Evolutionary conservation across 441 rosid species (phyloP).

Genomic region (Sinapis alba): DNA sequence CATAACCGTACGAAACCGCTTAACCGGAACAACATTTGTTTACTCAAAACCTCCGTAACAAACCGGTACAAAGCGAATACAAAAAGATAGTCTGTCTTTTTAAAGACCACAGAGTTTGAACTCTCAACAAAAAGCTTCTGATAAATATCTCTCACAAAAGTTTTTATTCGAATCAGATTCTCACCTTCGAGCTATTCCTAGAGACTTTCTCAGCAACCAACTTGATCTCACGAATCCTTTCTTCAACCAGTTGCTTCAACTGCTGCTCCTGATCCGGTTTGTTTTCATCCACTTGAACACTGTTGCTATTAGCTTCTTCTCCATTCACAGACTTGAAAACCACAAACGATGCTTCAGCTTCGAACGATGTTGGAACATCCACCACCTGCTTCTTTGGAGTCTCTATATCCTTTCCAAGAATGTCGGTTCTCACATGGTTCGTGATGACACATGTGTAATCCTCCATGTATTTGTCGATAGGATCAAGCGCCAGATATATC

Average conservation of each 20-base stretch:
- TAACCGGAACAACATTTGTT: conserved; percentile 26
- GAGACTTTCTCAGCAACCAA: conserved; percentile 66
- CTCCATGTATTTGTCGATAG: conserved; percentile 64
- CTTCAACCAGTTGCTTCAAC: conserved; percentile 76
- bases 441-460: conserved; percentile 60
- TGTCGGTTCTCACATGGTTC: conserved; percentile 68
- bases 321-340: conserved; percentile 59
- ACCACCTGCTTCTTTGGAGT: conserved; percentile 68
- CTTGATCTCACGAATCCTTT: conserved; percentile 71
- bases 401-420: conserved; percentile 80
- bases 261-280: conserved; percentile 75
- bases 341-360: conserved; percentile 71
- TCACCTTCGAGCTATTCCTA: not conserved
- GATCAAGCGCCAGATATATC: conserved; percentile 67
- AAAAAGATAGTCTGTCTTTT: conserved; percentile 10
- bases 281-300: conserved; percentile 58
- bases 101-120: conserved; percentile 2
- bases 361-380: conserved; percentile 56
- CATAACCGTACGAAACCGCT: not conserved
- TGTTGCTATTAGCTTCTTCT: conserved; percentile 45
- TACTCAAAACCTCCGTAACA: conserved; percentile 1
- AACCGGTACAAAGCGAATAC: conserved; percentile 4
- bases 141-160: conserved; percentile 6
- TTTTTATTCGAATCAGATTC: conserved; percentile 5
- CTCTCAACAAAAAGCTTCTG: conserved; percentile 25